Percentiles rank a stretch among this genome's conserved stretches.
phyloP scores from a whole-genome alignment of 2,329 filamentous ascomycete genomes.

The Aureobasidium namibiae region DNA sequence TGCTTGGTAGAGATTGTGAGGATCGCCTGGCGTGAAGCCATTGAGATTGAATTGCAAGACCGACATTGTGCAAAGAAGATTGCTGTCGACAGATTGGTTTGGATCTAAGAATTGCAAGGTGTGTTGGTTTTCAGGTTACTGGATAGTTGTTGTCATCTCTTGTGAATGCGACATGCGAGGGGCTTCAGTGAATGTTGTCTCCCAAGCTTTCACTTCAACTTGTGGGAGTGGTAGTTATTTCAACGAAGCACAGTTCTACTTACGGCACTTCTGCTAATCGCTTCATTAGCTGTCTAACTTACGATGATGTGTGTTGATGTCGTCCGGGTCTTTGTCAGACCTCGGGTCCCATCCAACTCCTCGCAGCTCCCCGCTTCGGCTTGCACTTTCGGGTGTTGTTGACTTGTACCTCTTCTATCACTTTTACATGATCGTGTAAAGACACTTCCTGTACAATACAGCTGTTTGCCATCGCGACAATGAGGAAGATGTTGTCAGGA shows the following conservation, averaged over 20 bases:
- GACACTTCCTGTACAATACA: not conserved
- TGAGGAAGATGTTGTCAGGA: not conserved
- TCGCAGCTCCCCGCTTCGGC: not conserved
- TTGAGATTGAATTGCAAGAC: slow-evolving; percentile 27
- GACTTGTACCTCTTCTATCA: not conserved
- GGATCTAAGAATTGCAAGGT: not conserved
- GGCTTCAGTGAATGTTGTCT: not conserved
- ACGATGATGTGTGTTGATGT: not conserved
- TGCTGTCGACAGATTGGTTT: too few species aligned
- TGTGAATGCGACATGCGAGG: too few species aligned
- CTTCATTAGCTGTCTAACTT: not conserved
- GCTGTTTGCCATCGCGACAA: not conserved
- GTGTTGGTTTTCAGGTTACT: not conserved
- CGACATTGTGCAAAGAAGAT: not conserved
- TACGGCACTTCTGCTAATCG: not conserved
- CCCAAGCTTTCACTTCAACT: not conserved
- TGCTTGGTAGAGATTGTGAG: slow-evolving; percentile 21
- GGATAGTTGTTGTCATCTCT: not conserved
- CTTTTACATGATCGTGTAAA: not conserved
- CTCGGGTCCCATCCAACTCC: not conserved
- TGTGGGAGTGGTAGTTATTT: too few species aligned
- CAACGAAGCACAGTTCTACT: not conserved
- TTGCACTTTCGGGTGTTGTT: not conserved
- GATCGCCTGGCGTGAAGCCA: slow-evolving; percentile 26
- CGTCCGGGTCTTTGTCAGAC: not conserved